Evolutionary conservation across 495 filamentous ascomycete species (phyloP).

Genomic region (Arthonia radiata): DNA sequence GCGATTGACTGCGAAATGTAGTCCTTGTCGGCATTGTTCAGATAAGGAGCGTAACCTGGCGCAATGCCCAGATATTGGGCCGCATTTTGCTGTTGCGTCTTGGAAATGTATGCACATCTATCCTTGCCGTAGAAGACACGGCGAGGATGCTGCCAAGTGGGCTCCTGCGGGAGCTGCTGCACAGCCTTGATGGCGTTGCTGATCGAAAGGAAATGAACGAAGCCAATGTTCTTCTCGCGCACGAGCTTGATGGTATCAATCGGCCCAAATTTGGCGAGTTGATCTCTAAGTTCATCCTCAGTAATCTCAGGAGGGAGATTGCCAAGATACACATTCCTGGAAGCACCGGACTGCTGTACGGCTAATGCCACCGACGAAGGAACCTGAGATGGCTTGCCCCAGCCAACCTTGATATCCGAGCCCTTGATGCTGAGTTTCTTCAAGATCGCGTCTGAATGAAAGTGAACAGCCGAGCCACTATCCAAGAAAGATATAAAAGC

Average conservation of each 20-base stretch:
- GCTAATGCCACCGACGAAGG: constrained; percentile 89
- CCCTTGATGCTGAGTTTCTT: constrained; percentile 96
- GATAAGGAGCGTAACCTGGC: constrained; percentile 87
- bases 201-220: constrained; percentile 93
- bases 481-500: constrained; percentile 98
- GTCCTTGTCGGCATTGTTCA: constrained; percentile 86
- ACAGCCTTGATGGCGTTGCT: constrained; percentile 99
- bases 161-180: constrained; percentile 79
- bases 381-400: constrained; percentile 96
- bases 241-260: constrained; percentile 97
- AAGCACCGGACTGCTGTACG: constrained; percentile 91
- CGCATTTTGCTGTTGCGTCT: constrained; percentile 98
- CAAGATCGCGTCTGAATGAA: constrained; percentile 97
- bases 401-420: constrained; percentile 97
- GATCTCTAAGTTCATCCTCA: constrained; percentile 83
- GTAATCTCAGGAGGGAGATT: constrained; percentile 74
- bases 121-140: constrained; percentile 98
- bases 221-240: constrained; percentile 92
- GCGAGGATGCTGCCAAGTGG: constrained; percentile 85
- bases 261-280: constrained; percentile 84
- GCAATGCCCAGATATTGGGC: constrained; percentile 95
- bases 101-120: constrained; percentile 92
- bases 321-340: constrained; percentile 93
- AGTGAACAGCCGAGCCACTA: constrained; percentile 88
- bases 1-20: constrained; percentile 87